phyloP scores from a whole-genome alignment of 306 rosid genomes.

The Fragaria ananassa region DNA sequence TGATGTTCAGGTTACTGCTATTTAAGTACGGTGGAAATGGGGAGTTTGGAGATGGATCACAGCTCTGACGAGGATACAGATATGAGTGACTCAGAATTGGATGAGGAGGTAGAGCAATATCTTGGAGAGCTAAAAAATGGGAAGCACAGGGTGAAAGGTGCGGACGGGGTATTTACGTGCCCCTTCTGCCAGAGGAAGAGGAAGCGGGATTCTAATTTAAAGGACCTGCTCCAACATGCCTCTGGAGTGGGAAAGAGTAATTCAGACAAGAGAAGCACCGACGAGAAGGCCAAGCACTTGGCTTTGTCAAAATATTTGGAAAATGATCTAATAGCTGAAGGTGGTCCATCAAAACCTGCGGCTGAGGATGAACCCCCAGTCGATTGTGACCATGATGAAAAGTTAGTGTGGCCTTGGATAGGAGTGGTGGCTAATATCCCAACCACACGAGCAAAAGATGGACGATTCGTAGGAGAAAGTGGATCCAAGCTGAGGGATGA shows the following conservation, averaged over 20 bases:
- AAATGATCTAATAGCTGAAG: constrained; percentile 43
- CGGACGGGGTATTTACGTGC: constrained; percentile 56
- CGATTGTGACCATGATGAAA: constrained; percentile 53
- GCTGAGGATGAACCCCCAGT: constrained; percentile 40
- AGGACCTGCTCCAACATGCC: constrained; percentile 84
- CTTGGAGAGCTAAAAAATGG: constrained; percentile 67
- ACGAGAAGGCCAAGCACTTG: constrained; percentile 76
- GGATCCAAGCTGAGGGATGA: constrained; percentile 93
- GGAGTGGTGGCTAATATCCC: constrained; percentile 88
- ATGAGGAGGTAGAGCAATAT: constrained; percentile 48
- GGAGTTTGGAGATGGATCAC: constrained; percentile 31
- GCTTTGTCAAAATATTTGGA: constrained; percentile 71
- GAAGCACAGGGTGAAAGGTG: constrained; percentile 45
- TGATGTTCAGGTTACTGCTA: constrained; percentile 25
- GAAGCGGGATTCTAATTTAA: constrained; percentile 48
- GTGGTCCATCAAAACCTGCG: constrained; percentile 47
- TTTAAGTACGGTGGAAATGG: constrained; percentile 32
- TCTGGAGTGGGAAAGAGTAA: constrained; percentile 84
- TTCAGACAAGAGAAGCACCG: constrained; percentile 65
- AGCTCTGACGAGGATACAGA: constrained; percentile 49
- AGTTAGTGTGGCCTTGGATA: constrained; percentile 91
- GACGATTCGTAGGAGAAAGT: constrained; percentile 68
- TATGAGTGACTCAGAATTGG: constrained; percentile 56
- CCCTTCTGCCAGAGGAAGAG: constrained; percentile 74
- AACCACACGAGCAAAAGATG: constrained; percentile 55